Evolutionary conservation across 805 yeast genomes (phyloP).

Genomic region (Priceomyces haplophilus): DNA sequence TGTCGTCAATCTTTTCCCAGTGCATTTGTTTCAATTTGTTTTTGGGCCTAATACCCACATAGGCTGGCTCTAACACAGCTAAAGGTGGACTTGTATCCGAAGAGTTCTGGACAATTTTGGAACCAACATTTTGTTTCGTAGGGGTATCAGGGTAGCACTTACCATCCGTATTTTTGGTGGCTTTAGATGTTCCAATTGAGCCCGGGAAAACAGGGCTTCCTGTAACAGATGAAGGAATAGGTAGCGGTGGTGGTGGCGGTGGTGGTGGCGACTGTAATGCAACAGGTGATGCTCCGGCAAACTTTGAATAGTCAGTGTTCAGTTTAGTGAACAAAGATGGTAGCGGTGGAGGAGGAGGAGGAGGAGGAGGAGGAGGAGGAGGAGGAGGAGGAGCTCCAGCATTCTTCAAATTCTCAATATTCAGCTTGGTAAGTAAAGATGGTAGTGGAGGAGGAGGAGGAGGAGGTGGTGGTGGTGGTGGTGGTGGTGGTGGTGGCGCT

Average conservation of each 20-base stretch:
- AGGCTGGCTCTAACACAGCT: not conserved
- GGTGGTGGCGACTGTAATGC: constrained; percentile 16
- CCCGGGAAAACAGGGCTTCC: not conserved
- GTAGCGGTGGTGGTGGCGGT: constrained; percentile 3
- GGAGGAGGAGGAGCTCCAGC: constrained; percentile 1
- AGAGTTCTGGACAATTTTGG: not conserved
- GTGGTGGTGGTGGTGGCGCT: constrained; percentile 2
- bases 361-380: constrained; percentile 14
- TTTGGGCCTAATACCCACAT: constrained; percentile 49
- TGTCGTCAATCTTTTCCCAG: constrained; percentile 89
- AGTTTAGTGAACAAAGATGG: not conserved
- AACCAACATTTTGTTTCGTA: not conserved
- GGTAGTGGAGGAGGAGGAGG: constrained; percentile 24
- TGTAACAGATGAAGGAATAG: not conserved
- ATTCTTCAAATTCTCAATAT: not conserved
- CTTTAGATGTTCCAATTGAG: not conserved
- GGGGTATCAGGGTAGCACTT: constrained; percentile 1
- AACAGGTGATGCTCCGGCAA: constrained; percentile 8
- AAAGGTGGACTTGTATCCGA: not conserved
- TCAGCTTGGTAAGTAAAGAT: constrained; percentile 6
- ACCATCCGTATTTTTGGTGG: not conserved
- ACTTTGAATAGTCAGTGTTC: too few relatives aligned
- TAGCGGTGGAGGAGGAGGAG: constrained; percentile 20
- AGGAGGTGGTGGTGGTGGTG: constrained; percentile 14
- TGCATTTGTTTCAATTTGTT: constrained; percentile 88